These are phyloP conservation scores for Fraxinus xanthoxyloides DNA, from an alignment of 305 asterid species.

Conservation along the genomic window DNA sequence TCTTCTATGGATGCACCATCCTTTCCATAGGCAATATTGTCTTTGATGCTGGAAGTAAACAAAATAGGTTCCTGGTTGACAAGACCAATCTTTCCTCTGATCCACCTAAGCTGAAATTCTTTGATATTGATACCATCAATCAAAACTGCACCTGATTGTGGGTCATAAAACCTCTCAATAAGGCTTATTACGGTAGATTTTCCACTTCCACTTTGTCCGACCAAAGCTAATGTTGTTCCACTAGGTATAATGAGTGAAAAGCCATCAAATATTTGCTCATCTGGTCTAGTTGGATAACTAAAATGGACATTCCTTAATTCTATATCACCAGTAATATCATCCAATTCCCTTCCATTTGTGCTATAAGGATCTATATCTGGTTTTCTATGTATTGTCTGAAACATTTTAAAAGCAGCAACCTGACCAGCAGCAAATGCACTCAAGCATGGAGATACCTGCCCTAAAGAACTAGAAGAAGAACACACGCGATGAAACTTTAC, in stretches of 20 bases:
- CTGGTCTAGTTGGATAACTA: slow-evolving; percentile 61
- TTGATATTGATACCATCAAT: slow-evolving; percentile 64
- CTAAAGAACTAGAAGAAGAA: slow-evolving; percentile 46
- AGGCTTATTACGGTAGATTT: slow-evolving; percentile 61
- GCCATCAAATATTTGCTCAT: slow-evolving; percentile 44
- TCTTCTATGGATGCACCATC: slow-evolving; percentile 45
- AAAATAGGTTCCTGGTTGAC: slow-evolving; percentile 75
- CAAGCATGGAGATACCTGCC: slow-evolving; percentile 64
- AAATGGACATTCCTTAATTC: slow-evolving; percentile 53
- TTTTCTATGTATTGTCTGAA: slow-evolving; percentile 44
- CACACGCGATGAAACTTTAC: background rate
- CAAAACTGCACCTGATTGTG: slow-evolving; percentile 57
- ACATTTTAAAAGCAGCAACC: slow-evolving; percentile 53
- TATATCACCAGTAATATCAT: slow-evolving; percentile 42
- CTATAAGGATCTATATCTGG: slow-evolving; percentile 58
- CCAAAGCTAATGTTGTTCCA: slow-evolving; percentile 60
- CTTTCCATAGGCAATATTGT: slow-evolving; percentile 70
- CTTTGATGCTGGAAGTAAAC: slow-evolving; percentile 50
- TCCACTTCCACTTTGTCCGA: slow-evolving; percentile 77
- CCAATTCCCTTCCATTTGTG: slow-evolving; percentile 33
- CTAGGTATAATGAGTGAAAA: slow-evolving; percentile 41
- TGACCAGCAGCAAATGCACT: slow-evolving; percentile 61
- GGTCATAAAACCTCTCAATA: slow-evolving; percentile 72
- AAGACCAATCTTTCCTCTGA: slow-evolving; percentile 60
- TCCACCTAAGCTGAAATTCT: slow-evolving; percentile 64